These are phyloP conservation scores for Plasmodium billcollinsi DNA, from an alignment of 169 alveolate species.

Conservation along the genomic window DNA sequence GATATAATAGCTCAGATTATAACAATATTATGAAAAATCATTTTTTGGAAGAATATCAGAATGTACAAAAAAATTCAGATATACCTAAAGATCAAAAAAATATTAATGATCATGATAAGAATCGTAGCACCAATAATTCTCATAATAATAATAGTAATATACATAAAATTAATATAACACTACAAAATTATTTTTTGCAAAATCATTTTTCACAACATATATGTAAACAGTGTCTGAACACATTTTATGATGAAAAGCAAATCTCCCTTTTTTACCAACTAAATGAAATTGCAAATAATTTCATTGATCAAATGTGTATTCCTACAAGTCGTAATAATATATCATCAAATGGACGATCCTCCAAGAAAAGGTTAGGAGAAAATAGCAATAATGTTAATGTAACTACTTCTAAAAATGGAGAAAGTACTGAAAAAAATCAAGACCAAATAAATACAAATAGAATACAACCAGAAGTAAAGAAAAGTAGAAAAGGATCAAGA, in stretches of 20 bases:
- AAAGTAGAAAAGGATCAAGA: no score
- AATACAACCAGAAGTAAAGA: constrained; percentile 1
- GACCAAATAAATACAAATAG: background rate
- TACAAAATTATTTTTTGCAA: no score
- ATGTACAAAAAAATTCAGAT: no score
- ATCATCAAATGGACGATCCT: no score
- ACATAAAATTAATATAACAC: background rate
- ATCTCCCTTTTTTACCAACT: background rate
- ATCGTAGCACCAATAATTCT: background rate
- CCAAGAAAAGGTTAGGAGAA: no score
- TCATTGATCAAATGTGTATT: background rate
- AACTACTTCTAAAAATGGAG: background rate
- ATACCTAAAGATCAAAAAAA: background rate
- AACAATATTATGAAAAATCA: no score
- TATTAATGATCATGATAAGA: background rate
- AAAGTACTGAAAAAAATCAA: background rate
- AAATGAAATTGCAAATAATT: constrained; percentile 1
- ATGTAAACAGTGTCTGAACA: constrained; percentile 55
- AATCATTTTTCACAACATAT: background rate
- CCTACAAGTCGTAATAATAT: no score
- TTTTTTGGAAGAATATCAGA: no score
- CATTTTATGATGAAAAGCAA: constrained; percentile 24
- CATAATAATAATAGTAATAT: constrained; percentile 1
- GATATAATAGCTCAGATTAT: background rate
- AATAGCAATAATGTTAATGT: no score